Evolutionary conservation across 441 rosid species (phyloP).

Genomic region (Erodium texanum): DNA sequence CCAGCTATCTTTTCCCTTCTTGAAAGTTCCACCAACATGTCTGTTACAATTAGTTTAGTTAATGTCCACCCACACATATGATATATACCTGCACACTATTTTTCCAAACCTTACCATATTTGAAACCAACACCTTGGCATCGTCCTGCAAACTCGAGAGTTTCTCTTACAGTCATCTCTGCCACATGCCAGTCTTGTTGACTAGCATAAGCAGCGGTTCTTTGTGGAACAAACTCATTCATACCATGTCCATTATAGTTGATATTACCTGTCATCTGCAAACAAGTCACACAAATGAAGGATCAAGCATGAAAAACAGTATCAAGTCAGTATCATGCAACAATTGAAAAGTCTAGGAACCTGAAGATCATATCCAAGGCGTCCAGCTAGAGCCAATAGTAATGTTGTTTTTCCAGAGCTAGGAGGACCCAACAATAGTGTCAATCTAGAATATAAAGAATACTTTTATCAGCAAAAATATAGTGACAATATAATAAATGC

Average conservation of each 20-base stretch:
- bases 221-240: constrained; percentile 77
- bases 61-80: constrained; percentile 19
- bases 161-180: constrained; percentile 95
- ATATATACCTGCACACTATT: not conserved
- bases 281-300: too few relatives aligned
- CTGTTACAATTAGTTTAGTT: constrained; percentile 34
- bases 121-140: constrained; percentile 96
- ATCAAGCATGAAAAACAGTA: not conserved
- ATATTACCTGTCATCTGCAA: constrained; percentile 77
- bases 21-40: constrained; percentile 89
- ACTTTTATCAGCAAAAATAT: not conserved
- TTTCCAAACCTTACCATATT: constrained; percentile 55
- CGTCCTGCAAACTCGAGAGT: constrained; percentile 82
- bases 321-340: not conserved
- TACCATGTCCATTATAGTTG: constrained; percentile 68
- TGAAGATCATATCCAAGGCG: constrained; percentile 64
- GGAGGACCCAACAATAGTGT: constrained; percentile 96
- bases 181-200: constrained; percentile 89
- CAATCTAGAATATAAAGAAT: constrained; percentile 37
- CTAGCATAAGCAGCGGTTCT: constrained; percentile 95
- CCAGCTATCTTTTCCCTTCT: constrained; percentile 90
- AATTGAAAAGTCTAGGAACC: constrained; percentile 23
- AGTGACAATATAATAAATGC: constrained; percentile 6
- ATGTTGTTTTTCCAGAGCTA: constrained; percentile 91
- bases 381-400: constrained; percentile 93